Conservation (phyloP, 768 basidiomycete genomes). For the Coprinopsis marcescibilis region DNA sequence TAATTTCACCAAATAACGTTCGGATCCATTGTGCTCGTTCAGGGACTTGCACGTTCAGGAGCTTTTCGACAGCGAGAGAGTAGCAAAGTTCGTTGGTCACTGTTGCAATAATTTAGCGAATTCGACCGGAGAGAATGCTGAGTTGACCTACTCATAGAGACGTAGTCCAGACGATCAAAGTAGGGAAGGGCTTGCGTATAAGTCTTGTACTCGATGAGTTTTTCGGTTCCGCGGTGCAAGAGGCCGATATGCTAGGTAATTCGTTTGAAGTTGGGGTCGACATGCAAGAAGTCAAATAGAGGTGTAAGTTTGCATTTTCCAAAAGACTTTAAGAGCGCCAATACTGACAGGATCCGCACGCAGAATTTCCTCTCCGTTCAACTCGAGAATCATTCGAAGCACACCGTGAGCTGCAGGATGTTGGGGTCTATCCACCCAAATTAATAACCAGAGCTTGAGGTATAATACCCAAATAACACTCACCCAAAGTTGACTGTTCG, state of each 20-base stretch:
- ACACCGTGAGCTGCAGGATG: slow-evolving; percentile 99
- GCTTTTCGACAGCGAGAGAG: slow-evolving; percentile 94
- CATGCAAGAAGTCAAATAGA: slow-evolving; percentile 7
- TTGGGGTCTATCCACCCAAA: slow-evolving; percentile 61
- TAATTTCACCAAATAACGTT: slow-evolving; percentile 95
- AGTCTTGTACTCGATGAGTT: slow-evolving; percentile 98
- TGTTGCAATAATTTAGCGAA: slow-evolving; percentile 24
- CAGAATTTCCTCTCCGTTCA: slow-evolving; percentile 95
- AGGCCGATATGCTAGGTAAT: slow-evolving; percentile 98
- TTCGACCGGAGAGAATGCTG: neutral
- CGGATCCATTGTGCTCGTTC: slow-evolving; percentile 98
- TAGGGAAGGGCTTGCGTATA: slow-evolving; percentile 97
- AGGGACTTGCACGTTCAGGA: slow-evolving; percentile 94
- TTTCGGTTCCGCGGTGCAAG: slow-evolving; percentile 96
- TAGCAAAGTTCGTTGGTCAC: slow-evolving; percentile 99
- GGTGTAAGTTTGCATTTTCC: neutral
- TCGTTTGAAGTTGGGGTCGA: neutral
- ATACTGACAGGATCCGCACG: slow-evolving; percentile 72
- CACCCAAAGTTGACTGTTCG: slow-evolving; percentile 87
- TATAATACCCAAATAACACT: slow-evolving; percentile 25
- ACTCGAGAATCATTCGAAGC: slow-evolving; percentile 91
- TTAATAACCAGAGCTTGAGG: neutral
- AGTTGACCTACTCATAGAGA: slow-evolving; percentile 87
- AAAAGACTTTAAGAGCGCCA: neutral
- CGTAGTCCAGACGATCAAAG: slow-evolving; percentile 98